Base-by-base conservation (phyloP, 2,329 filamentous ascomycete species). In the Colletotrichum truncatum region DNA sequence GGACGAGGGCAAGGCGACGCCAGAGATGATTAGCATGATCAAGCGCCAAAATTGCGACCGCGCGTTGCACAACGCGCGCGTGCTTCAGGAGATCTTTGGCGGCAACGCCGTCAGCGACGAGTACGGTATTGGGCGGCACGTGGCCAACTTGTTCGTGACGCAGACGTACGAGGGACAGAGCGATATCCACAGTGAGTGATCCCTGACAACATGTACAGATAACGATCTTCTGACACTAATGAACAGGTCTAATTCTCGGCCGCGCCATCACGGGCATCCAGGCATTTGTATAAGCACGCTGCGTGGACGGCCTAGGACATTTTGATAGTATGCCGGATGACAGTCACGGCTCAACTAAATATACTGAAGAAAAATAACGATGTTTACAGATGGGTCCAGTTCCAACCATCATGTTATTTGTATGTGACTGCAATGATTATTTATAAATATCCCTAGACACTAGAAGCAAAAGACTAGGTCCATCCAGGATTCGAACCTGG, bases 121-220 rank as follows among this genome's bases (percentile, higher is more conserved):
- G 81, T 99, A 98, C 75, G 89, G 90, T 67, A 98, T 99, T 74
- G 96, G 93, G 14, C 89, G 96, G 69, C 96, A 98, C 81, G 96
- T 98, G 64, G 91, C 95, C 61, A 99, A 99, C 77, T 79, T 99
- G 69, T 99, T 97, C 78, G 96, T 99, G 56, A 97, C 95, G 58
- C 95, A 98, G 82, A 98, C 95, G 2, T 99, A 99, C 72, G 96
- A 99, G 81, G 96, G 96, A 21, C 96, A 98, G 81, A 98, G 94
- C 75, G 96, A 98, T 80, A 98, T 98, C 76, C 96, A 98, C 78
- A 89, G 93, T 95, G 81, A 86, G 92, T 87, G 59, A 30, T 63
- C 43, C 52, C 65, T 10, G 32, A 34, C 18, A 26, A 38, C n/a
- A 21, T 36, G 39, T 18, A n/a, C n/a, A n/a, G n/a, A n/a, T 21